These are phyloP conservation scores for Aspergillus pseudotamarii DNA, from an alignment of 2,329 filamentous ascomycete species.

Conservation along the genomic window DNA sequence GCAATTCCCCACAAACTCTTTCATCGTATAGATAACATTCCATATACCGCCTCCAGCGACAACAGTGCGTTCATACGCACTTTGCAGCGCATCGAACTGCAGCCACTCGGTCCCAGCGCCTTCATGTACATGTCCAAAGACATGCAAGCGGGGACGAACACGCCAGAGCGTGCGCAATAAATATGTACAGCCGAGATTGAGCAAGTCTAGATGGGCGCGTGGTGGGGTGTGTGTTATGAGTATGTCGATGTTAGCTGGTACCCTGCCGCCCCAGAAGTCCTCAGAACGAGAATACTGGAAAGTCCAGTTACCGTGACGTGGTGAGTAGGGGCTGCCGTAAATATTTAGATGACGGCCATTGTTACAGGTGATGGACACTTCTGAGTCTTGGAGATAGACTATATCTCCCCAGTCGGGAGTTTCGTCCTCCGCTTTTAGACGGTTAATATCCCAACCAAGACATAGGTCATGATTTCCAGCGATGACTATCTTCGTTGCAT, in stretches of 20 bases:
- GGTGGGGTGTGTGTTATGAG: conserved; percentile 78
- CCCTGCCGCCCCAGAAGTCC: no score
- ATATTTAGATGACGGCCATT: conserved; percentile 64
- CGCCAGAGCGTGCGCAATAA: conserved; percentile 70
- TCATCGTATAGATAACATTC: conserved; percentile 20
- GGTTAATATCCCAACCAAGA: conserved; percentile 65
- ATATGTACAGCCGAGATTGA: conserved; percentile 63
- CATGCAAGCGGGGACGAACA: conserved; percentile 73
- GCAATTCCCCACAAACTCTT: conserved; percentile 10
- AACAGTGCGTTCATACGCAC: conserved; percentile 21
- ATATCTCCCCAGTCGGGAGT: conserved; percentile 65
- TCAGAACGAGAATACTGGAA: conserved; percentile 67
- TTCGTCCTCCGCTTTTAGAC: conserved; percentile 9
- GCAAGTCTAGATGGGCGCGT: conserved; percentile 63
- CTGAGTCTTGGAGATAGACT: conserved; percentile 70
- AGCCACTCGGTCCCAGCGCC: conserved; percentile 20
- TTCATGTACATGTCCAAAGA: conserved; percentile 78
- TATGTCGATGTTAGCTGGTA: conserved; percentile 54
- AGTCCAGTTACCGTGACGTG: conserved; percentile 70
- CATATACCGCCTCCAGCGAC: conserved; percentile 14
- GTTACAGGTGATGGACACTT: conserved; percentile 60
- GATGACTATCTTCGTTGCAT: conserved; percentile 75
- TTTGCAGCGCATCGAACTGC: conserved; percentile 19
- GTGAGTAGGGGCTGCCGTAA: conserved; percentile 76
- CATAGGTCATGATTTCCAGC: conserved; percentile 83